A percentile compares a stretch with the other conserved stretches of the same genome.
Evolutionary conservation across 768 basidiomycete species (phyloP).

Genomic region (Rhodotorula paludigena): DNA sequence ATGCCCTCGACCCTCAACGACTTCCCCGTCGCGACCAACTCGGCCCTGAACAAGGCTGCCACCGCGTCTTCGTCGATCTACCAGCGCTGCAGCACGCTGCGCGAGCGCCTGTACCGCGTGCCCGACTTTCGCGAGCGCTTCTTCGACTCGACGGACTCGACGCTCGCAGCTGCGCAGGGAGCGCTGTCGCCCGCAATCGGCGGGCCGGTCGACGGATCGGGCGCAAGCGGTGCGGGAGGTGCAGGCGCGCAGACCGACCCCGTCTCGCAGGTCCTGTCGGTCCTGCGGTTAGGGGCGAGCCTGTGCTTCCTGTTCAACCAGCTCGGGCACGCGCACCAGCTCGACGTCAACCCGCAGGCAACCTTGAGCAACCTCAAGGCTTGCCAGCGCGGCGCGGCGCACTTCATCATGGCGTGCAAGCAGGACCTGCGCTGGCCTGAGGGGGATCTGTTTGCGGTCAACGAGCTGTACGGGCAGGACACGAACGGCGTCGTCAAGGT

Average conservation of each 20-base stretch:
- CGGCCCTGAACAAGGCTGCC: constrained; percentile 36
- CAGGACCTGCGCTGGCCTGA: constrained; percentile 50
- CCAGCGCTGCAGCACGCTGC: constrained; percentile 38
- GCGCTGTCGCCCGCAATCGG: not conserved
- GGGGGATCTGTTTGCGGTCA: constrained; percentile 65
- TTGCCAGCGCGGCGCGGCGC: constrained; percentile 83
- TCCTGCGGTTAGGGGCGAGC: constrained; percentile 84
- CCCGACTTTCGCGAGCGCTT: constrained; percentile 40
- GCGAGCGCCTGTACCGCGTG: constrained; percentile 35
- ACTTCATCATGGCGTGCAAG: constrained; percentile 83
- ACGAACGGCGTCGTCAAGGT: constrained; percentile 96
- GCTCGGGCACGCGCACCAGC: constrained; percentile 53
- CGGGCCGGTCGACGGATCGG: not conserved
- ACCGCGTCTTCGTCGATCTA: constrained; percentile 38
- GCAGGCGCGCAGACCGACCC: constrained; percentile 55
- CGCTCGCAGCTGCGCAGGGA: not conserved
- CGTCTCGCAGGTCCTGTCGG: constrained; percentile 89
- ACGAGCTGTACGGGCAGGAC: constrained; percentile 79
- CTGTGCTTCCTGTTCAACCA: constrained; percentile 96
- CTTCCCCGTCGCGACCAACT: constrained; percentile 39
- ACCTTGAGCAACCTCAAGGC: constrained; percentile 64
- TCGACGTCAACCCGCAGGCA: constrained; percentile 63
- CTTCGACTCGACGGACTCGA: constrained; percentile 16
- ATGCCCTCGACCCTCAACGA: constrained; percentile 23
- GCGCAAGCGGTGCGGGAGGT: constrained; percentile 46